Base-by-base conservation (phyloP, 495 filamentous ascomycete genomes). In the Hyaloscypha bicolor region DNA sequence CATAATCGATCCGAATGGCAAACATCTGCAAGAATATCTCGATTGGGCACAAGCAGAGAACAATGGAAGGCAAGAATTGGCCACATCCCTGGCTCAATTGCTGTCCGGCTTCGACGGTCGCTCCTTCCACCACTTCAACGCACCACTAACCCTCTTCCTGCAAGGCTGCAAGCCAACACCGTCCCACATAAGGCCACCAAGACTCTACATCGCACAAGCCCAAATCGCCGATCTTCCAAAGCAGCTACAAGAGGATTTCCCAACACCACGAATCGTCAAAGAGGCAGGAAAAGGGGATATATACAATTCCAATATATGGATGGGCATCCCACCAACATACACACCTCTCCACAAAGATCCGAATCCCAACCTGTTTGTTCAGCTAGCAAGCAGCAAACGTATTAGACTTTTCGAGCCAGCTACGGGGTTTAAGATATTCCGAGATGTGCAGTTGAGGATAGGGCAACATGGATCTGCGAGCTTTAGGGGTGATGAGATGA, bases 291-390 rank as follows among this genome's bases (percentile, higher is more conserved):
- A 79, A 71, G 88, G 89, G 51, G 94, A 97, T 77, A 77, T 97
- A 12, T 98, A 99, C 73, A 86, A 87, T 70, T 87, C 88, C 14
- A 94, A 89, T 73, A 77, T 99, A 30, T 99, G 95, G 95, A 83
- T 98, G 6, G 95, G 95, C 11, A 78, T 90, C 5, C 85, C 92
- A 37, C 91, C 92, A 2, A 97, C 94, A 0, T 91, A 90, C 72
- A 98, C 95, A 0, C 93, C 95, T 8, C 82, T 96, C 11, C 95
- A 99, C 78, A 83, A 88, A 25, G 95, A 99, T 73, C 95, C 95
- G 0, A 99, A 99, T 71, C 93, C 92, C 9, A 99, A 99, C 73
- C 73, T 97, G 0, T 97, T 98, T 75, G 86, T 91, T 45, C 95
- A 99, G 76, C 76, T 99, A 21, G 85, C 86, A 6, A 87, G 93